These are phyloP conservation scores for Cystofilobasidium macerans DNA, from an alignment of 768 basidiomycete species.

Conservation along the genomic window DNA sequence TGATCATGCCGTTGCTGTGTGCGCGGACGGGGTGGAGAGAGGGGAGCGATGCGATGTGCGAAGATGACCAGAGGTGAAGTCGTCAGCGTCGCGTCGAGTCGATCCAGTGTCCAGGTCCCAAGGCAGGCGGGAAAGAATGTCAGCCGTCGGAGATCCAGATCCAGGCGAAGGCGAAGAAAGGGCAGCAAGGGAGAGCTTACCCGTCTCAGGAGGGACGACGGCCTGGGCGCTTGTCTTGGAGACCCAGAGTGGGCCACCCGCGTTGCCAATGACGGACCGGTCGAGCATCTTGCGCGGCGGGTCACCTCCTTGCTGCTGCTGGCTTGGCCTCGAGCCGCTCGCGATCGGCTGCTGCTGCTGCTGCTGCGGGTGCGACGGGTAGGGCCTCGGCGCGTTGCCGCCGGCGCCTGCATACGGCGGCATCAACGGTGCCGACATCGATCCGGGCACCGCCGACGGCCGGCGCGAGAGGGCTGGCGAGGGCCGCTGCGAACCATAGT, in stretches of 20 bases:
- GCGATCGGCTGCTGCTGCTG: conserved; percentile 1
- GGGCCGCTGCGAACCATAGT: neutral
- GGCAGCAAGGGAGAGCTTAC: neutral
- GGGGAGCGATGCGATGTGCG: no score
- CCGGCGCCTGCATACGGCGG: neutral
- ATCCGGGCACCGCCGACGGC: neutral
- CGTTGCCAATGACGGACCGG: conserved; percentile 18
- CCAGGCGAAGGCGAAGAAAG: neutral
- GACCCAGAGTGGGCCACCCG: conserved; percentile 14
- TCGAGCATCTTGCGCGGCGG: neutral
- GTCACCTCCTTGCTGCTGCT: neutral
- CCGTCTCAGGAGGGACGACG: neutral
- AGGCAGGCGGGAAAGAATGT: neutral
- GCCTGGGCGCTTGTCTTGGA: neutral
- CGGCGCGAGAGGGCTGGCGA: neutral
- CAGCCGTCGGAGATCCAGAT: no score
- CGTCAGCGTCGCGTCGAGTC: neutral
- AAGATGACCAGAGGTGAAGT: no score
- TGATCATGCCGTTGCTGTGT: conserved; percentile 3
- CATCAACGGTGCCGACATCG: neutral
- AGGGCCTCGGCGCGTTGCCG: neutral
- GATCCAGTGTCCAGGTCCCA: no score
- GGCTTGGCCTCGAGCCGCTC: neutral
- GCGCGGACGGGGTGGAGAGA: neutral
- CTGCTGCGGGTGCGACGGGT: neutral